Percentiles rank a stretch among this genome's conserved stretches.
phyloP scores from a whole-genome alignment of 2,329 filamentous ascomycete species.

The Verticillium isaacii region DNA sequence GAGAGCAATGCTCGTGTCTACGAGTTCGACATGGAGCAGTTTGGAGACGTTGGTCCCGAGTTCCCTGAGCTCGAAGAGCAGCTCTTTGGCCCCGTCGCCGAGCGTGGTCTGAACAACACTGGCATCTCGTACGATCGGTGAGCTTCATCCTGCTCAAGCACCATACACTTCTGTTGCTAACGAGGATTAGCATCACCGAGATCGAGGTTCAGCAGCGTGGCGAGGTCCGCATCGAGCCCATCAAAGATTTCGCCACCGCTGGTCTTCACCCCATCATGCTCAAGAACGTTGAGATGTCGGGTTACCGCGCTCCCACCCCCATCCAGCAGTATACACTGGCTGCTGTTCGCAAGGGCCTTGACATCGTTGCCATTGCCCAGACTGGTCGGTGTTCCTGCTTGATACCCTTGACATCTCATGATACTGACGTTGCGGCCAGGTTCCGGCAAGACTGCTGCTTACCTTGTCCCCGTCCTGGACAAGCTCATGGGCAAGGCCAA shows the following conservation, averaged over 20 bases:
- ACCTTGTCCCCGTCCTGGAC: conserved; percentile 82
- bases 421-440: conserved; percentile 44
- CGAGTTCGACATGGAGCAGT: conserved; percentile 70
- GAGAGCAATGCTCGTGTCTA: conserved; percentile 63
- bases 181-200: conserved; percentile 40
- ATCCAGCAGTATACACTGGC: conserved; percentile 86
- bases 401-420: conserved; percentile 1
- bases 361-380: conserved; percentile 86
- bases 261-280: conserved; percentile 82
- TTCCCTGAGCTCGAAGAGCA: conserved; percentile 66
- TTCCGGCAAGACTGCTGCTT: conserved; percentile 94
- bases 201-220: conserved; percentile 57
- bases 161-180: conserved; percentile 14
- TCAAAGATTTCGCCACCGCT: conserved; percentile 63
- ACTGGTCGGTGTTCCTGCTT: conserved; percentile 62
- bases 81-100: conserved; percentile 62
- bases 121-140: conserved; percentile 63
- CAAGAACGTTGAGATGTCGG: conserved; percentile 68
- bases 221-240: conserved; percentile 41
- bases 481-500: conserved; percentile 94
- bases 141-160: conserved; percentile 19
- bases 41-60: conserved; percentile 76
- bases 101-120: conserved; percentile 34
- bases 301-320: conserved; percentile 71
- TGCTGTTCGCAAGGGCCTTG: conserved; percentile 68